Evolutionary conservation across 768 basidiomycete species (phyloP).

Genomic region (Galerina sulciceps): DNA sequence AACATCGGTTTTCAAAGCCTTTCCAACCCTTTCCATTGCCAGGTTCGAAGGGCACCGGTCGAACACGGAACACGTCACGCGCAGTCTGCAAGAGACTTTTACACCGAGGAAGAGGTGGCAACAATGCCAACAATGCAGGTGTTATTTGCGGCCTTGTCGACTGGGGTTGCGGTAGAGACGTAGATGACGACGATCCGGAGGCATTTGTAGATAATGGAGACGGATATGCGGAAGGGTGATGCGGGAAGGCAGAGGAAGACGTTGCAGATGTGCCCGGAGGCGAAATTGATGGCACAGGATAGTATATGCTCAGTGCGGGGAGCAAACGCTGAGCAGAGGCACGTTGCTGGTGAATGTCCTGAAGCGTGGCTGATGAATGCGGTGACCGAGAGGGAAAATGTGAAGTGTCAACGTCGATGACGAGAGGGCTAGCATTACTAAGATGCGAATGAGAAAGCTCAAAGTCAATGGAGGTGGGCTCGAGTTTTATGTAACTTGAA

Average conservation of each 20-base stretch:
- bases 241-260: conserved; percentile 18
- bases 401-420: conserved; percentile 5
- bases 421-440: conserved; percentile 11
- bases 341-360: conserved; percentile 2
- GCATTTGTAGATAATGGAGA: conserved; percentile 10
- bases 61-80: conserved; percentile 24
- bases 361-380: conserved; percentile 15
- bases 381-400: conserved; percentile 1
- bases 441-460: conserved; percentile 7
- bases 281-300: conserved; percentile 22
- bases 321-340: conserved; percentile 22
- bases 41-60: conserved; percentile 23
- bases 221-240: conserved; percentile 5
- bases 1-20: conserved; percentile 19
- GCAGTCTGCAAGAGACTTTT: conserved; percentile 30
- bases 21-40: conserved; percentile 11
- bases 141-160: conserved; percentile 31
- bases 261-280: conserved; percentile 16
- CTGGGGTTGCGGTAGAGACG: not conserved
- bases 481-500: conserved; percentile 34
- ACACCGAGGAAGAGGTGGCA: conserved; percentile 34
- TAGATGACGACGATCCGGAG: not conserved
- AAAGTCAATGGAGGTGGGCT: conserved; percentile 27
- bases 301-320: conserved; percentile 34
- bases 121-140: conserved; percentile 34